phyloP scores from a whole-genome alignment of 768 basidiomycete genomes.

The Serendipita sp. region DNA sequence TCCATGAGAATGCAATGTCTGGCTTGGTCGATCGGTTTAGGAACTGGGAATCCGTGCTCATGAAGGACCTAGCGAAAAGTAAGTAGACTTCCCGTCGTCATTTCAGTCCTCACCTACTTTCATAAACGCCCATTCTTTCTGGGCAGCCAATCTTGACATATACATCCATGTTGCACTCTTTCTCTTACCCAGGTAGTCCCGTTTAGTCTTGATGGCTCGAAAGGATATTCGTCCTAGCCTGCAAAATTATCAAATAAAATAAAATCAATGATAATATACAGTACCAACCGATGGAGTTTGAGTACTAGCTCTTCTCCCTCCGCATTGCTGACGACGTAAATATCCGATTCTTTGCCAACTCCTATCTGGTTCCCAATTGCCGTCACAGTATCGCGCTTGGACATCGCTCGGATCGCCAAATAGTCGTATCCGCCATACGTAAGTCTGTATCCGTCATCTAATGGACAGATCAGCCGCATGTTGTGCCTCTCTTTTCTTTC shows the following conservation, averaged over 20 bases:
- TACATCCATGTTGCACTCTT: conserved; percentile 99
- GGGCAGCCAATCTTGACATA: conserved; percentile 88
- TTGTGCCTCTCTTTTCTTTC: no score
- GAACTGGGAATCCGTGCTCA: conserved; percentile 86
- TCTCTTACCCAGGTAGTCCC: conserved; percentile 91
- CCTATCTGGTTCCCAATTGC: conserved; percentile 97
- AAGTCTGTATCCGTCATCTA: conserved; percentile 92
- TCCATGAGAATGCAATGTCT: conserved; percentile 95
- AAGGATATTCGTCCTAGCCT: conserved; percentile 97
- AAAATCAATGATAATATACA: neutral
- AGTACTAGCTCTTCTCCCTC: conserved; percentile 79
- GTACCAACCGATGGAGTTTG: conserved; percentile 71
- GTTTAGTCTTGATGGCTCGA: conserved; percentile 87
- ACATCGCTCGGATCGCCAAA: conserved; percentile 83
- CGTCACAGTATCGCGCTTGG: conserved; percentile 73
- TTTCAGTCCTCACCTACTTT: conserved; percentile 40
- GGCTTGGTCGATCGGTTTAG: conserved; percentile 83
- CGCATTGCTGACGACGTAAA: conserved; percentile 76
- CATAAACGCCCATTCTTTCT: conserved; percentile 99
- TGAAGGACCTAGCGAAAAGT: conserved; percentile 54
- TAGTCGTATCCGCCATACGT: conserved; percentile 99
- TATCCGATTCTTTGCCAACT: conserved; percentile 94
- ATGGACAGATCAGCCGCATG: neutral
- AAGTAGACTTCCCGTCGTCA: neutral
- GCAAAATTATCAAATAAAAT: conserved; percentile 48